A percentile compares a stretch with the other conserved stretches of the same genome.
Evolutionary conservation across 2,329 filamentous ascomycete genomes (phyloP).

Genomic region (Fusarium haematococcum): DNA sequence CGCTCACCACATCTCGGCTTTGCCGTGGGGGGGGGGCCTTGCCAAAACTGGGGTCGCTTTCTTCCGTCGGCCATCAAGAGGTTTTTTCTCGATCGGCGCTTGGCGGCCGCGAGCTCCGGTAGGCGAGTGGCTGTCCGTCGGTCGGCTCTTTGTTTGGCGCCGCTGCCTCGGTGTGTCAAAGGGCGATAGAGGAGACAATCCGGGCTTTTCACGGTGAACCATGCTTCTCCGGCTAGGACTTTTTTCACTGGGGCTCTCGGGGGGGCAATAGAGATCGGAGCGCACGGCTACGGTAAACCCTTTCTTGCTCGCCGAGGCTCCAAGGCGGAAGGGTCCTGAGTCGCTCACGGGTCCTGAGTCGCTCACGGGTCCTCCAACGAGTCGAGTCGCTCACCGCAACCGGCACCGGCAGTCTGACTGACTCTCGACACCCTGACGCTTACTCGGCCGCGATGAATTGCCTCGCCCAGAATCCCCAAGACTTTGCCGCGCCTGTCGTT

Average conservation of each 20-base stretch:
- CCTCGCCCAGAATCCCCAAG: slow-evolving; percentile 8
- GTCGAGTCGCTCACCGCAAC: slow-evolving; percentile 31
- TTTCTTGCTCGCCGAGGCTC: slow-evolving; percentile 22
- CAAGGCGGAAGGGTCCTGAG: slow-evolving; percentile 22
- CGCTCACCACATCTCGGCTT: slow-evolving; percentile 33
- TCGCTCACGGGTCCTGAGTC: slow-evolving; percentile 29
- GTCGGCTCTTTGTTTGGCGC: slow-evolving; percentile 19
- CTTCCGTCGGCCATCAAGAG: slow-evolving; percentile 28
- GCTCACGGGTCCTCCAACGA: slow-evolving; percentile 15
- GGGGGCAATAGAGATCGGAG: slow-evolving; percentile 3
- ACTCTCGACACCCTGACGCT: not conserved
- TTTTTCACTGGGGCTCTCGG: slow-evolving; percentile 15
- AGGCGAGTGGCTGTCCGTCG: slow-evolving; percentile 13
- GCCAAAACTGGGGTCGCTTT: slow-evolving; percentile 28
- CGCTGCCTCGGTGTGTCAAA: slow-evolving; percentile 40
- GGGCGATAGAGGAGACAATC: slow-evolving; percentile 19
- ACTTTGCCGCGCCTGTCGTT: slow-evolving; percentile 31
- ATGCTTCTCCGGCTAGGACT: slow-evolving; percentile 26
- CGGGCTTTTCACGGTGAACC: slow-evolving; percentile 36
- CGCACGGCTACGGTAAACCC: slow-evolving; percentile 22
- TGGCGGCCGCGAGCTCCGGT: slow-evolving; percentile 29
- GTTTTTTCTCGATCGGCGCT: slow-evolving; percentile 26
- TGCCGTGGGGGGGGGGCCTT: slow-evolving; percentile 36
- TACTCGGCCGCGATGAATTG: slow-evolving; percentile 3
- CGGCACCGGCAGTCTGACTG: slow-evolving; percentile 7